Conservation (phyloP, 768 basidiomycete species). For the Chiua virens region DNA sequence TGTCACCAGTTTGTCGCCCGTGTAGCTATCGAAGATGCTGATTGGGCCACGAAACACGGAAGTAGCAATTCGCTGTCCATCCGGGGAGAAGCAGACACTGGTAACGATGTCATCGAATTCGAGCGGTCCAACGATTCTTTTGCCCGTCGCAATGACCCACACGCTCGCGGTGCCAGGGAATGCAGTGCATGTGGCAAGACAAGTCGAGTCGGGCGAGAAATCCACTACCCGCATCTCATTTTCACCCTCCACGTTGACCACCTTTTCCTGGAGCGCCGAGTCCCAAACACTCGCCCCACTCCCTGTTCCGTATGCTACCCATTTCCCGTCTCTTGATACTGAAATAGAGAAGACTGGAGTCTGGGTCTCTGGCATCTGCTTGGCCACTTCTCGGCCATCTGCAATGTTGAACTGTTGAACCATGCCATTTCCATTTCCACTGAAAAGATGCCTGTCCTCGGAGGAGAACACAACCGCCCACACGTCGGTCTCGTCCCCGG, state of each 20-base stretch:
- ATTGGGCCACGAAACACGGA: background rate
- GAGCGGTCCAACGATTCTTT: slow-evolving; percentile 1
- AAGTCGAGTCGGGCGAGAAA: background rate
- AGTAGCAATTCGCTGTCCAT: background rate
- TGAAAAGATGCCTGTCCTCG: too few species aligned
- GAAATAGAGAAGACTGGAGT: too few species aligned
- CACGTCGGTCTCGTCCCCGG: too few species aligned
- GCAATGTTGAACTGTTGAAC: too few species aligned
- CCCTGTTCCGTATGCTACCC: background rate
- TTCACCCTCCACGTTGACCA: background rate
- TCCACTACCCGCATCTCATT: too few species aligned
- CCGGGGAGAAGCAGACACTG: background rate
- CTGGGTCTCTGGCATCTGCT: too few species aligned
- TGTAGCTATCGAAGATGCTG: background rate
- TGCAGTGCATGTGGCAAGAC: background rate
- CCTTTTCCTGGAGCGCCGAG: background rate
- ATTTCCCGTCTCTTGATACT: background rate
- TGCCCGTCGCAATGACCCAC: background rate
- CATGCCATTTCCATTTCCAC: too few species aligned
- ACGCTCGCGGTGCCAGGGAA: background rate
- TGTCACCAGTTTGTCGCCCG: background rate
- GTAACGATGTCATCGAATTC: background rate
- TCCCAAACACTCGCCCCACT: slow-evolving; percentile 1
- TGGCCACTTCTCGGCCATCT: too few species aligned
- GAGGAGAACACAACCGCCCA: too few species aligned